Base-by-base conservation (phyloP, 768 basidiomycete species). In the Sporobolomyces pararoseus region DNA sequence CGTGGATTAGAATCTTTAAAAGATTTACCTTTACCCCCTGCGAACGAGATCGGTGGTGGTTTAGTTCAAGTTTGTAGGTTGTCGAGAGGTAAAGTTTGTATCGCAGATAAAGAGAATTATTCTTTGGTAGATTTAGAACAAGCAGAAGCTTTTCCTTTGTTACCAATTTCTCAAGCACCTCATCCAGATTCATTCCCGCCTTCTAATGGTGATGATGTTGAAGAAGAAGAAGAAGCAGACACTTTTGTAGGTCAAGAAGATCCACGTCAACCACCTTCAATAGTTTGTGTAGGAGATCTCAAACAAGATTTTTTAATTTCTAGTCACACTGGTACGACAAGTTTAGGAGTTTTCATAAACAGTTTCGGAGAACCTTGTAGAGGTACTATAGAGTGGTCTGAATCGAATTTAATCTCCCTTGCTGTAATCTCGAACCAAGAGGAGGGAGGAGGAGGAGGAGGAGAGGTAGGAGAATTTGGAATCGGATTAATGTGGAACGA, bases 361-460 rank as follows among this genome's bases (percentile, higher is more conserved):
- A 85, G 86, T 0, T 84, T 86, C 3, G 93, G 91, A 0, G 92
- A 95, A 78, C 91, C 94, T 7, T 87, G 91, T 12, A 84, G 93
- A 53, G 92, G 92, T 3, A 94, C 93, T 2, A 80, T 96, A 51
- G 85, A 91, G 77, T 96, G 91, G 90, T 83, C 86, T 4, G n/a
- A n/a, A n/a, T 84, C 82, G 58, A 87, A 94, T 81, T 90, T 92
- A 0, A 86, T 25, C 81, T 91, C n/a, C 4, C 73, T 90, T 90
- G 86, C 68, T 81, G 92, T 60, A 92, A 96, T 12, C 77, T 86
- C 87, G 4, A 9, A 10, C 34, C 17, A 27, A 14, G 55, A 39
- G 34, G 35, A 37, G 34, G 13, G 35, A 37, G 35, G 23, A 37
- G 21, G 17, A 9, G 39, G 17, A 42, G 10, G 10, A 42, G 39